Evolutionary conservation across 495 filamentous ascomycete genomes (phyloP).

Genomic region (Penicillium diatomitis): DNA sequence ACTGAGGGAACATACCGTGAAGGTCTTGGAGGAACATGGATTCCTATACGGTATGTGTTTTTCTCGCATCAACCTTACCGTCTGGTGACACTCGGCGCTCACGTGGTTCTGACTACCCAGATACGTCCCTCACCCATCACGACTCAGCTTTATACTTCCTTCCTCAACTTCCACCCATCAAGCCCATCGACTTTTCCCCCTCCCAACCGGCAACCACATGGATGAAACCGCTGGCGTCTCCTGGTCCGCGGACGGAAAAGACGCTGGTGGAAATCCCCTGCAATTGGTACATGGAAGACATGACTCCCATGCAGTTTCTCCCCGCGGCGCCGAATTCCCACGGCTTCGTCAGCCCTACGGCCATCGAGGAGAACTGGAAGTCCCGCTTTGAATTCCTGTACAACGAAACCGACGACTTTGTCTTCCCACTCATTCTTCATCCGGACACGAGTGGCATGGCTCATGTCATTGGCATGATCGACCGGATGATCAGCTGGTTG

Average conservation of each 20-base stretch:
- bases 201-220: conserved; percentile 36
- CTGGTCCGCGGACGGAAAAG: conserved; percentile 15
- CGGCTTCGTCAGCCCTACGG: conserved; percentile 42
- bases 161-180: conserved; percentile 37
- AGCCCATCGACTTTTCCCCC: conserved; percentile 41
- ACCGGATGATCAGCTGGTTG: conserved; percentile 46
- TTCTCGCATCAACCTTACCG: too few species aligned
- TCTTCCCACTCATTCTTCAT: conserved; percentile 47
- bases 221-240: conserved; percentile 45
- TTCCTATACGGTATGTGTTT: conserved; percentile 42
- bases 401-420: conserved; percentile 26
- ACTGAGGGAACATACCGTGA: conserved; percentile 44
- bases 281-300: conserved; percentile 51
- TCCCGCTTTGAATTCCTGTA: conserved; percentile 41
- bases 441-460: conserved; percentile 55
- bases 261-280: conserved; percentile 44
- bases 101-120: conserved; percentile 8
- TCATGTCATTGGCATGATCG: conserved; percentile 52
- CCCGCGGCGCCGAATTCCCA: conserved; percentile 42
- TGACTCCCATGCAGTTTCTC: conserved; percentile 47
- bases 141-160: conserved; percentile 46
- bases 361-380: conserved; percentile 47
- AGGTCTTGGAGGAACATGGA: conserved; percentile 43
- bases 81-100: too few species aligned
- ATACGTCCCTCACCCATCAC: conserved; percentile 45